Base-by-base conservation (phyloP, 208 protist species). In the Lotmaria passim region DNA sequence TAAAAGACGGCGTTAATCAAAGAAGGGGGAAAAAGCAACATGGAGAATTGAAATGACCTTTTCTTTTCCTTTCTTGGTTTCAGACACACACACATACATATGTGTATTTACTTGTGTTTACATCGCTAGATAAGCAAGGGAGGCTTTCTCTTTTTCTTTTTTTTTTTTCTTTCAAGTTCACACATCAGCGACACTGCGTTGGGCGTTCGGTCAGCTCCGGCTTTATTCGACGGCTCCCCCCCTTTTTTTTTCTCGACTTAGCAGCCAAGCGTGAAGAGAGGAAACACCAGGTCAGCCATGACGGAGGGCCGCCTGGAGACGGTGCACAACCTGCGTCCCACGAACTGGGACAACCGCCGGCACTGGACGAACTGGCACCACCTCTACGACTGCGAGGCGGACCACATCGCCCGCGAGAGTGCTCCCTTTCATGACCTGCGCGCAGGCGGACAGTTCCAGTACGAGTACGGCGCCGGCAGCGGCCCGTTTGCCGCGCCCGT, bases 321-420 rank as follows among this genome's bases (percentile, higher is more conserved):
- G 38, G 71, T 88, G 55, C 86, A 95, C 76, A 97, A 97, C 75
- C 82, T 95, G 36, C 89, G 92, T 11, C 92, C 92, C 12, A 86
- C 93, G 78, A 95, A 95, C 78, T 97, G 89, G 88, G 92, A 97
- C 78, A 83, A 85, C 36, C 87, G 92, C 15, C 83, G 89, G 47
- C 89, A 95, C 75, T 97, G 92, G 92, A 92, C 92, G 21, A 94
- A 97, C 78, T 95, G 92, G 88, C 89, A 95, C 72, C 89, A 95
- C 69, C 81, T 94, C 55, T 94, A 95, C 67, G 88, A 93, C 83
- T 95, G 88, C 78, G 88, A 91, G 69, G 78, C 84, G 55, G 89
- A 97, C 60, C 92, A 97, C 73, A 76, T 93, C 46, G 79, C 79
- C 19, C 87, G 92, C 47, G 92, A 97, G 77, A 97, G 92, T 61